Base-by-base conservation (phyloP, 202 grass and related monocot genomes). In the Digitaria exilis region DNA sequence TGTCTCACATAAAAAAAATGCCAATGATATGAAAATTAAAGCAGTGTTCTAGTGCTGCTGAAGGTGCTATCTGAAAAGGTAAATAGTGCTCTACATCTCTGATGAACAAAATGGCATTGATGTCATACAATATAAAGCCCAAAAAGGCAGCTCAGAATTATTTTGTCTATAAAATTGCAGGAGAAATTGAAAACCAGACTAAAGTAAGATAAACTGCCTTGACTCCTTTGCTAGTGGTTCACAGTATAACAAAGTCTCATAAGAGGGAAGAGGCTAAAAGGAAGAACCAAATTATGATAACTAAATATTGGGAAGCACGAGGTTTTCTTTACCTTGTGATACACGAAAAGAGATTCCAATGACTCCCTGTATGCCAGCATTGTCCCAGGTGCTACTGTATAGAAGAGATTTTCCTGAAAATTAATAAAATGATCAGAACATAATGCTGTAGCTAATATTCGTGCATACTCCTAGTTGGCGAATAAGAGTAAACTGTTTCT, bases 331-430 rank as follows among this genome's bases (percentile, higher is more conserved):
- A 98, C 96, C 87, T 93, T 98, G 69, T 88, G 76, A 84, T 90
- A 77, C 80, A 84, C 26, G 21, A 82, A 95, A 50, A 93, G 92
- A 73, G 85, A 91, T 85, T 95, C 92, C 70, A 95, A 65, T 68
- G 87, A 98, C 79, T 98, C 90, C 90, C 93, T 92, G 85, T 95
- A 98, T 77, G 80, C 87, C 69, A 87, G 73, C 89, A 98, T 91
- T 43, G 91, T 91, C 76, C 96, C 87, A 90, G 89, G 77, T 56
- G 89, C 77, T 80, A 93, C 89, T 61, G 85, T 83, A 85, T 98
- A 98, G 78, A 95, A 95, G 48, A 98, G 91, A 72, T 41, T 95
- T 86, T 80, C 96, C 96, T 98, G 77, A 82, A 87, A 68, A 85
- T 79, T 56, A 29, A 76, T 13, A 71, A 79, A 77, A 83, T 31